Percentiles rank a stretch among this genome's conserved stretches.
phyloP scores from a whole-genome alignment of 805 yeast species.

The Yarrowia alimentaria region DNA sequence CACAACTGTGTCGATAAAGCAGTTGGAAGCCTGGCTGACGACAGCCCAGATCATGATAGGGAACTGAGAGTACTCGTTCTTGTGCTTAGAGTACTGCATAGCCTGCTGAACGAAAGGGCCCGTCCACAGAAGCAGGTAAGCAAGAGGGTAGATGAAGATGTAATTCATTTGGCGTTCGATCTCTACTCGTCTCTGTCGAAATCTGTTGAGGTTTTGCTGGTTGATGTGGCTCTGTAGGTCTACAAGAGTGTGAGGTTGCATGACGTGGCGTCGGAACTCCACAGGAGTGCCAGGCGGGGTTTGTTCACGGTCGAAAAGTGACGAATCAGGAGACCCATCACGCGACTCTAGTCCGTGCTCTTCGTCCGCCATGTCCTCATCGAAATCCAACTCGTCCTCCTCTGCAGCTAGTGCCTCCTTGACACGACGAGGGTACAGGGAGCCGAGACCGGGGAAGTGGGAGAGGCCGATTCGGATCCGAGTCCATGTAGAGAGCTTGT shows the following conservation, averaged over 20 bases:
- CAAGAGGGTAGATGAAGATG: constrained; percentile 79
- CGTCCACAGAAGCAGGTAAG: constrained; percentile 77
- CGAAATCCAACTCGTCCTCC: too few relatives aligned
- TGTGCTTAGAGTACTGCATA: constrained; percentile 47
- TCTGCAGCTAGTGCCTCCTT: too few relatives aligned
- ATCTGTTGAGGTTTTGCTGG: constrained; percentile 57
- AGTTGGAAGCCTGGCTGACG: constrained; percentile 75
- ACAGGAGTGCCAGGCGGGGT: too few relatives aligned
- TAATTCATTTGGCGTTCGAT: constrained; percentile 76
- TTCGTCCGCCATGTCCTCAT: constrained; percentile 1
- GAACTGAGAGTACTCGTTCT: constrained; percentile 50
- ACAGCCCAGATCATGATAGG: constrained; percentile 71
- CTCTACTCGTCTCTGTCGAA: constrained; percentile 60
- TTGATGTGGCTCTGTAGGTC: too few relatives aligned
- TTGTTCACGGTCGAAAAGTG: too few relatives aligned
- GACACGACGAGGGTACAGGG: constrained; percentile 12
- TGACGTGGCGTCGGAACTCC: too few relatives aligned
- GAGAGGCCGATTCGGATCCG: constrained; percentile 6
- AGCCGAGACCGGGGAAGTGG: constrained; percentile 15
- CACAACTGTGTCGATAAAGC: constrained; percentile 72
- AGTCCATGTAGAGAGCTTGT: too few relatives aligned
- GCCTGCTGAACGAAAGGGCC: constrained; percentile 71
- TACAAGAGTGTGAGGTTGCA: too few relatives aligned
- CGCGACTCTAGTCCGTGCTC: constrained; percentile 6
- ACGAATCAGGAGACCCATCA: too few relatives aligned